phyloP scores from a whole-genome alignment of 1,139 yeast genomes.

The Geotrichum carabidarum region DNA sequence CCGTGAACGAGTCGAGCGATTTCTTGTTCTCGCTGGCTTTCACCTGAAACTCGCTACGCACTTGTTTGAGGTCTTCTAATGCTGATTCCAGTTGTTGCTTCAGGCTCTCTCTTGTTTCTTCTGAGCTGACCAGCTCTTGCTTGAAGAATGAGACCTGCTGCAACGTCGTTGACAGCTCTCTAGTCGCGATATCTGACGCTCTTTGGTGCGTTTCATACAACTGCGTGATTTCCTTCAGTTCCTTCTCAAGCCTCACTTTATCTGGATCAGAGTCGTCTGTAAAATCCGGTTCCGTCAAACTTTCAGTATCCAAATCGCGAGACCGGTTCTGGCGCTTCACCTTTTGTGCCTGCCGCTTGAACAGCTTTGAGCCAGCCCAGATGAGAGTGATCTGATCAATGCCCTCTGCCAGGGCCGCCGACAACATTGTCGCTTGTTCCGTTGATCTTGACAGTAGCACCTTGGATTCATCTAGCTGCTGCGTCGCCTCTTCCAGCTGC shows the following conservation, averaged over 20 bases:
- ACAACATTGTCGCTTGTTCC: slow-evolving; percentile 20
- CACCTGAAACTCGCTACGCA: slow-evolving; percentile 1
- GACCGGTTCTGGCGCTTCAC: slow-evolving; percentile 5
- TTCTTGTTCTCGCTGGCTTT: slow-evolving; percentile 6
- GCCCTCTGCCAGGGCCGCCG: slow-evolving; percentile 28
- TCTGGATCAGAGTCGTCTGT: slow-evolving; percentile 24
- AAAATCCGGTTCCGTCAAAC: slow-evolving; percentile 15
- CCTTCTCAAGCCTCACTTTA: slow-evolving; percentile 22
- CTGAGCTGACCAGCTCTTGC: slow-evolving; percentile 23
- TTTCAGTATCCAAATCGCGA: slow-evolving; percentile 8
- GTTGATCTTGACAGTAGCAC: slow-evolving; percentile 1
- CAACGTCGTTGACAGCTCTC: slow-evolving; percentile 28
- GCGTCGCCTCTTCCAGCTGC: slow-evolving; percentile 22
- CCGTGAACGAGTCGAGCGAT: slow-evolving; percentile 14
- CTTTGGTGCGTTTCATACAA: slow-evolving; percentile 33
- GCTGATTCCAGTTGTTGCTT: slow-evolving; percentile 4
- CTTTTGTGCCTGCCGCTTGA: slow-evolving; percentile 14
- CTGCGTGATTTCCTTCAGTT: slow-evolving; percentile 25
- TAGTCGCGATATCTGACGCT: slow-evolving; percentile 32
- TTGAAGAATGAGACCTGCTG: slow-evolving; percentile 30
- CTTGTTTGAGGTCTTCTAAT: not conserved
- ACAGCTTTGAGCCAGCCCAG: slow-evolving; percentile 32
- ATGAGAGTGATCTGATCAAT: slow-evolving; percentile 30
- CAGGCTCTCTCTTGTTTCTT: slow-evolving; percentile 15
- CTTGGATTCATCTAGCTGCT: slow-evolving; percentile 15